These are phyloP conservation scores for Dactylellina drechsleri DNA, from an alignment of 2,329 filamentous ascomycete species.

Conservation along the genomic window DNA sequence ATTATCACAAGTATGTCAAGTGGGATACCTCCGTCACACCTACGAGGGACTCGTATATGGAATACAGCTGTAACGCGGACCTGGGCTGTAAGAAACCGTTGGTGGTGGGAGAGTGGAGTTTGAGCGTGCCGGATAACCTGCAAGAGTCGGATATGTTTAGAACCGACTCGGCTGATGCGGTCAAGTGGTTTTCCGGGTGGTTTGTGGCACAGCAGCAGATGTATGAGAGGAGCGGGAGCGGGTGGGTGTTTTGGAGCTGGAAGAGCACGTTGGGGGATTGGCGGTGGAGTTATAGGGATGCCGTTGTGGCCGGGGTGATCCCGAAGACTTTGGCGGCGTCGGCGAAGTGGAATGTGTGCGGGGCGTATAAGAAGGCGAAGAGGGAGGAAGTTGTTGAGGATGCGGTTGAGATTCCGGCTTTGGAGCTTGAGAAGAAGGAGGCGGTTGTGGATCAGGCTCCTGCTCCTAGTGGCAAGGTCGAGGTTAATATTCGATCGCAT, in stretches of 20 bases:
- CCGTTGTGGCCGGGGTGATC: conserved; percentile 62
- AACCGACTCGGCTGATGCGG: conserved; percentile 59
- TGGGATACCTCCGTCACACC: conserved; percentile 65
- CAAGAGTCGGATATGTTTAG: conserved; percentile 64
- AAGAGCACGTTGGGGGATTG: conserved; percentile 66
- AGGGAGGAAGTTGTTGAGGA: conserved; percentile 21
- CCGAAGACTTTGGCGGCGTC: conserved; percentile 58
- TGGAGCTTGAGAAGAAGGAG: conserved; percentile 23
- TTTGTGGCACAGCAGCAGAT: conserved; percentile 69
- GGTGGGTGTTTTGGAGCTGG: conserved; percentile 73
- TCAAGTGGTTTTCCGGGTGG: conserved; percentile 68
- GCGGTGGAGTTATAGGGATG: conserved; percentile 66
- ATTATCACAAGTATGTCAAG: conserved; percentile 68
- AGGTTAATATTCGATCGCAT: conserved; percentile 16
- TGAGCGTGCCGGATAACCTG: conserved; percentile 66
- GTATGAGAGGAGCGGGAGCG: conserved; percentile 66
- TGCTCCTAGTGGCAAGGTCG: conserved; percentile 23
- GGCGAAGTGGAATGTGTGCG: conserved; percentile 46
- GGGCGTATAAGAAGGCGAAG: conserved; percentile 32
- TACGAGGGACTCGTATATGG: conserved; percentile 66
- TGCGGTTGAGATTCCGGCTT: conserved; percentile 23
- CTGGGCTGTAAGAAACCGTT: conserved; percentile 63
- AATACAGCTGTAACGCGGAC: conserved; percentile 66
- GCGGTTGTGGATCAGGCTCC: conserved; percentile 29
- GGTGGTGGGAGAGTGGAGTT: conserved; percentile 70